Base-by-base conservation (phyloP, 345 rosid species). In the Hevea brasiliensis region DNA sequence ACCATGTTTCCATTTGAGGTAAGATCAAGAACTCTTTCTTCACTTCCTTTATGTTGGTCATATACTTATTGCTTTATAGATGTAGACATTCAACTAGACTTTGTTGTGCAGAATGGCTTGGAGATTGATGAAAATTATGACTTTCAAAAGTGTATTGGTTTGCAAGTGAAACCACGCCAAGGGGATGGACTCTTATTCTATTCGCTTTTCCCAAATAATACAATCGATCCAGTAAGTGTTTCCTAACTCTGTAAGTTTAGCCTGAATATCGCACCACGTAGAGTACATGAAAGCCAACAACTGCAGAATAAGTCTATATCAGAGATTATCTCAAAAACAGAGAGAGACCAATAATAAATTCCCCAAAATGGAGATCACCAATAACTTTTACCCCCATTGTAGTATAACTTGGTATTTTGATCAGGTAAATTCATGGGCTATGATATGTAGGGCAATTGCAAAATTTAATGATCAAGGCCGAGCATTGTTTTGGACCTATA, bases 101-200 rank as follows among this genome's bases (percentile, higher is more conserved):
- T 79, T 72, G 20, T 27, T 73, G 18, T 69, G 82, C 80, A 91
- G 94, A 82, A 81, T 73, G 89, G 87, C 27, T 27, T 68, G 76
- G 77, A 79, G 53, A 37, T 68, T 71, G 81, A 80, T 35, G 87
- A 76, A 82, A 81, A 48, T 40, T 86, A 87, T 75, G 88, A 86
- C 78, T 88, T 65, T 76, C 24, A 54, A 14, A 61, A 83, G 61
- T 92, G 92, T 45, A 59, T 41, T 51, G 95, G 97, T 74, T 61
- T 92, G 66, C 85, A 73, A 81, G 88, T 88, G 48, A 89, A 84
- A 75, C 93, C 93, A 11, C 84, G 72, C 14, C 79, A 50, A 79
- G 94, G 94, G 35, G 97, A 89, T 71, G 94, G 85, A n/a, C 79
- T 89, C 75, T 76, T 88, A 10, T 92, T 90, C 72, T 88, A 86